Base-by-base conservation (phyloP, 148 eudicot genomes). In the Cornus suecica region DNA sequence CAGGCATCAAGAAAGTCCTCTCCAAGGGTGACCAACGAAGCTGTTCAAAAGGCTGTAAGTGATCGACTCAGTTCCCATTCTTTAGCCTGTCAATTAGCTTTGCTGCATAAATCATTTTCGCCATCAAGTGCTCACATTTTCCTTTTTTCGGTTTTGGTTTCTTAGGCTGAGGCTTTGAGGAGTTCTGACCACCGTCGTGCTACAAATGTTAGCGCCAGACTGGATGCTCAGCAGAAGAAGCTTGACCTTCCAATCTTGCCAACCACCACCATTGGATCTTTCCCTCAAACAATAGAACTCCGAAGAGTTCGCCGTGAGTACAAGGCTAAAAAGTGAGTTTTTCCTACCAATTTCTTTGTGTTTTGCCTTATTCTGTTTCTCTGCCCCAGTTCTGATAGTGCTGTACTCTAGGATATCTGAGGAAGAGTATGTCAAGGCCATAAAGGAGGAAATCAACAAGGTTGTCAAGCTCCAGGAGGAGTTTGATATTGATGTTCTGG, bases 11-110 rank as follows among this genome's bases (percentile, higher is more conserved):
- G 83, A 74, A 80, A 76, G 68, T 76, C 78, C 76, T 80, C 83
- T 22, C 83, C 83, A 64, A 75, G 83, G 68, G 83, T 80, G 76
- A 80, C n/a, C 30, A 80, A 80, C 27, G 83, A 80, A 64, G 71
- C 83, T 42, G 83, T 80, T 63, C 83, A 80, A 54, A 80, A 80
- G 76, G 83, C 83, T 76, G 83, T 80, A 75, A 80, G 83, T 80
- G 67, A 75, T 58, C 1, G 62, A 58, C 23, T 58, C 62, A 22
- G 23, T 58, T 58, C 6, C 62, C 62, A 58, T 5, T 58, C 62
- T 58, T 58, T 58, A 18, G 23, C 25, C 62, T 58, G 23, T 58
- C 62, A 58, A 58, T 7, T 58, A 10, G 25, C 62, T 58, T 2
- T 4, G 23, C 24, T 58, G 23, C 23, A n/a, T 24, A 58, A 58